Evolutionary conservation across 2,329 filamentous ascomycete genomes (phyloP).

Genomic region (Hypoxylon sp.): DNA sequence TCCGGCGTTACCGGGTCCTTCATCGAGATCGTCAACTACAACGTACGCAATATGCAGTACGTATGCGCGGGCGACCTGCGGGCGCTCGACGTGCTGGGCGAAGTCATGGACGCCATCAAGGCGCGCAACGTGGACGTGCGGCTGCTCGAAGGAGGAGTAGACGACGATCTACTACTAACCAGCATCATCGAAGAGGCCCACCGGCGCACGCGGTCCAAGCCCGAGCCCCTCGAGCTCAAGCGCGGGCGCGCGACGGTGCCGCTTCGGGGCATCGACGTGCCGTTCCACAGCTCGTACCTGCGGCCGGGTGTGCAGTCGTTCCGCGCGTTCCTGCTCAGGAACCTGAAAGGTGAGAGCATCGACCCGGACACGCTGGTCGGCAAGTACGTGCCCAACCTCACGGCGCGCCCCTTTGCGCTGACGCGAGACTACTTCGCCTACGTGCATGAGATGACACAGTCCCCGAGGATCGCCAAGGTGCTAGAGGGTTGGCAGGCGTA

Average conservation of each 20-base stretch:
- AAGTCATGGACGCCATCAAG: constrained; percentile 78
- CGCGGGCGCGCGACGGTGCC: constrained; percentile 49
- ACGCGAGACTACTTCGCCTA: constrained; percentile 45
- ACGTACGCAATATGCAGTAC: constrained; percentile 50
- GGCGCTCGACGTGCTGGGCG: constrained; percentile 50
- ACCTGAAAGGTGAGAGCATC: constrained; percentile 44
- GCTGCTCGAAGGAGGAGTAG: constrained; percentile 11
- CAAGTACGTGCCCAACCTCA: constrained; percentile 53
- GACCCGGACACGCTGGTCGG: constrained; percentile 47
- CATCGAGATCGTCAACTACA: constrained; percentile 53
- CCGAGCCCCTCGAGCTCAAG: constrained; percentile 35
- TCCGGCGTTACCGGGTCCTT: constrained; percentile 39
- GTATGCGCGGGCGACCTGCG: constrained; percentile 55
- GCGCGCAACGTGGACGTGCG: constrained; percentile 51
- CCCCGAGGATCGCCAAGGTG: constrained; percentile 38
- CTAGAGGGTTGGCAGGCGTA: constrained; percentile 37
- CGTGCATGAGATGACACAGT: constrained; percentile 39
- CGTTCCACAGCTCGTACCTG: constrained; percentile 50
- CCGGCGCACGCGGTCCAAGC: constrained; percentile 27
- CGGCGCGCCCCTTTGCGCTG: constrained; percentile 49
- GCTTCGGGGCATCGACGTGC: constrained; percentile 50
- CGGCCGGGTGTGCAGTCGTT: constrained; percentile 46
- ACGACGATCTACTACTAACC: constrained; percentile 10
- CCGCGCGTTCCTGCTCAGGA: constrained; percentile 45
- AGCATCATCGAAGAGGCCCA: constrained; percentile 20